Evolutionary conservation across 1,284 basidiomycete genomes (phyloP).

Genomic region (Chondrostereum purpureum): DNA sequence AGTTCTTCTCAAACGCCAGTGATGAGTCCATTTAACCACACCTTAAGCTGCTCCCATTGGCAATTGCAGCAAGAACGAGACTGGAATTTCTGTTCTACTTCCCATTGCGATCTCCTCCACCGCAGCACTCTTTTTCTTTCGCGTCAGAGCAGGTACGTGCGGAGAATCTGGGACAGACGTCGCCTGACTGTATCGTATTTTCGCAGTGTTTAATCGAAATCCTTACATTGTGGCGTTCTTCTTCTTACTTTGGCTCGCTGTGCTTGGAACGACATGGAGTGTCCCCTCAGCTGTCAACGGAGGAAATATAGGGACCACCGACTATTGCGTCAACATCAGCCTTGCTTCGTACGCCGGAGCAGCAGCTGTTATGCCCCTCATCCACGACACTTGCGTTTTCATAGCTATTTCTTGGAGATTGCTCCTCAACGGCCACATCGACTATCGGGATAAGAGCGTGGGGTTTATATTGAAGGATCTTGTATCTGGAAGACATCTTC

Average conservation of each 20-base stretch:
- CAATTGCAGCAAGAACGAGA: not conserved
- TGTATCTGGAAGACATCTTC: not conserved
- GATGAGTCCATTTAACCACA: too few relatives aligned
- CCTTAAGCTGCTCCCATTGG: not conserved
- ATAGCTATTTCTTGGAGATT: conserved; percentile 1
- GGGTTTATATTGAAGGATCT: not conserved
- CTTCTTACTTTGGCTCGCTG: conserved; percentile 1
- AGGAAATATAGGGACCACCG: not conserved
- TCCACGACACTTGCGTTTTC: not conserved
- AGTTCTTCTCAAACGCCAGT: too few relatives aligned
- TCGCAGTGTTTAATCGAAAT: not conserved
- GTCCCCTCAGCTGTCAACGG: conserved; percentile 1
- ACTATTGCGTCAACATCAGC: not conserved
- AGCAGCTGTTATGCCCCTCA: not conserved
- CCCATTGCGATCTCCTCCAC: not conserved
- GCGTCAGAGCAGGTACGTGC: not conserved
- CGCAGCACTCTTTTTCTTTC: not conserved
- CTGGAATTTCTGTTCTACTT: not conserved
- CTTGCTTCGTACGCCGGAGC: not conserved
- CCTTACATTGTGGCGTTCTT: not conserved
- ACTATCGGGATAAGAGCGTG: not conserved
- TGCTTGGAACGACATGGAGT: not conserved
- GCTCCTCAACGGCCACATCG: not conserved
- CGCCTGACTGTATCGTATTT: not conserved
- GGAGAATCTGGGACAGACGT: too few relatives aligned